Percentiles rank a stretch among this genome's conserved stretches.
These are phyloP conservation scores for Penicillium maclennaniae DNA, from an alignment of 495 filamentous ascomycete genomes.

Conservation along the genomic window DNA sequence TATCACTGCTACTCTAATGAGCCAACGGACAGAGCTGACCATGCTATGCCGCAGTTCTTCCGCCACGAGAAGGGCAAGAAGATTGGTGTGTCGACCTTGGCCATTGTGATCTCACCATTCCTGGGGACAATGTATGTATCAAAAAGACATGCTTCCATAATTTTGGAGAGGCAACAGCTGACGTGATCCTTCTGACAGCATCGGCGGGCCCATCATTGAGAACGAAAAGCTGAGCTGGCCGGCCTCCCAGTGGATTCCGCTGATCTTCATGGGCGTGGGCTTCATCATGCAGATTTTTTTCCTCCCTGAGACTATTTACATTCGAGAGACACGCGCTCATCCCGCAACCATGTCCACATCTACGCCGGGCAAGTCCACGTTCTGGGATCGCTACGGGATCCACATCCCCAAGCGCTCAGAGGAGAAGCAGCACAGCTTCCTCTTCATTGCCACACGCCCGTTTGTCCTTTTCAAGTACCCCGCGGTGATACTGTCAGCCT, in stretches of 20 bases:
- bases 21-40: neutral
- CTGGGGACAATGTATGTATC: constrained; percentile 5
- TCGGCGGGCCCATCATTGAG: constrained; percentile 2
- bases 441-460: constrained; percentile 1
- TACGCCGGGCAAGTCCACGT: neutral
- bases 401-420: constrained; percentile 1
- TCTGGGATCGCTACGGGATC: constrained; percentile 1
- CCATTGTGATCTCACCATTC: constrained; percentile 2
- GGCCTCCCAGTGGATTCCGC: constrained; percentile 2
- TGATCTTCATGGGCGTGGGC: constrained; percentile 1
- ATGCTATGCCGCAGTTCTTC: constrained; percentile 1
- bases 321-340: neutral
- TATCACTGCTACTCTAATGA: too few relatives aligned
- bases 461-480: constrained; percentile 5
- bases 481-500: constrained; percentile 3
- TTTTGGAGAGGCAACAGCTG: neutral
- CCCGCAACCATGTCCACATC: neutral
- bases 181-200: neutral
- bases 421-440: constrained; percentile 3
- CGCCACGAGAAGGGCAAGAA: constrained; percentile 6
- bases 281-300: constrained; percentile 4
- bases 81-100: constrained; percentile 3
- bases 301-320: constrained; percentile 2
- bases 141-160: too few relatives aligned
- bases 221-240: neutral